phyloP scores from a whole-genome alignment of 2,329 filamentous ascomycete genomes.

The Ophiocordyceps sinensis region DNA sequence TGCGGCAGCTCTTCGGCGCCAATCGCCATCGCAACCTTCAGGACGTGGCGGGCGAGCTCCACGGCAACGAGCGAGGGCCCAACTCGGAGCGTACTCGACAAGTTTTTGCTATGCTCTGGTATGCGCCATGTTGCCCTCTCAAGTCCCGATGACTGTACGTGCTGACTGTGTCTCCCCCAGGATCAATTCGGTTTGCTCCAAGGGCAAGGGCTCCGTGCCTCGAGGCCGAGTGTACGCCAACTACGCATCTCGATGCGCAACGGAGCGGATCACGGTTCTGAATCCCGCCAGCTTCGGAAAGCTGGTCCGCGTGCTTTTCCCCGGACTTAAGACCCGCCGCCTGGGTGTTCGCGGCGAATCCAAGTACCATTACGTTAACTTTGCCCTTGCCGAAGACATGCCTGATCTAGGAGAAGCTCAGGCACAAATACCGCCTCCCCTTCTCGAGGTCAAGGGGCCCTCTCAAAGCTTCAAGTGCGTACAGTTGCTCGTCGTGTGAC shows the following conservation, averaged over 20 bases:
- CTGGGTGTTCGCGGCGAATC: conserved; percentile 91
- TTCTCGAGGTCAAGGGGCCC: conserved; percentile 32
- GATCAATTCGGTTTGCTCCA: conserved; percentile 59
- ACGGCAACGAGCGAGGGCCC: conserved; percentile 65
- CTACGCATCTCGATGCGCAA: conserved; percentile 86
- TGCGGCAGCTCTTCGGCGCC: conserved; percentile 57
- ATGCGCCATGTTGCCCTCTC: conserved; percentile 17
- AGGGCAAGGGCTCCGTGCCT: conserved; percentile 74
- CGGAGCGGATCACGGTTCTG: conserved; percentile 82
- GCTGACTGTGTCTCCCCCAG: conserved; percentile 23
- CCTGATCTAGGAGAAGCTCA: conserved; percentile 30
- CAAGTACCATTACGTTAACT: conserved; percentile 88
- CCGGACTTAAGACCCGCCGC: conserved; percentile 81
- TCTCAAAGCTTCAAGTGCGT: conserved; percentile 36
- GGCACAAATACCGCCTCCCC: conserved; percentile 30
- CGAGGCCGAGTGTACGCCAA: conserved; percentile 88
- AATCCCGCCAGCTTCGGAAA: conserved; percentile 98
- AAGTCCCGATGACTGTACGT: neutral
- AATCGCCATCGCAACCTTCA: conserved; percentile 54
- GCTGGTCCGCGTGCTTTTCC: conserved; percentile 89
- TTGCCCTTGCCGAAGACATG: conserved; percentile 43
- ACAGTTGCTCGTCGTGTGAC: neutral
- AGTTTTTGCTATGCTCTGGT: conserved; percentile 84
- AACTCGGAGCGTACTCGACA: conserved; percentile 74
- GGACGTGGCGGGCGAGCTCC: conserved; percentile 62